phyloP scores from a whole-genome alignment of 1,284 basidiomycete species.

The Limonomyces culmigenus region DNA sequence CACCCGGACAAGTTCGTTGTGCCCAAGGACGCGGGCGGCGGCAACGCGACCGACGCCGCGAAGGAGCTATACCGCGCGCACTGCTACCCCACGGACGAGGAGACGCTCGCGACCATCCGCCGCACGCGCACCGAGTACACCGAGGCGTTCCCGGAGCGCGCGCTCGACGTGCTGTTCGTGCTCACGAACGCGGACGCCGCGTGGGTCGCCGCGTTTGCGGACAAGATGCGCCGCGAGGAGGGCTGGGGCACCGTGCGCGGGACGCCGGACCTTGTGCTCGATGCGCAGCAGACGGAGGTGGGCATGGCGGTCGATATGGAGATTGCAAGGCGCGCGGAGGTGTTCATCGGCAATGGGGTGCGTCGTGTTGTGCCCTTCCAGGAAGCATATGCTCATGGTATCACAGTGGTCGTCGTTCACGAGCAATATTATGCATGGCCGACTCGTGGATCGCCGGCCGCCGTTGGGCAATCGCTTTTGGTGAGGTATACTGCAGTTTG shows the following conservation, averaged over 20 bases:
- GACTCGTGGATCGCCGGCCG: slow-evolving; percentile 5
- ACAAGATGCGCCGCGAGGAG: slow-evolving; percentile 13
- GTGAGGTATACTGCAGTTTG: too few species aligned
- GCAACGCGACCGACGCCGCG: too few species aligned
- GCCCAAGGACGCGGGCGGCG: slow-evolving; percentile 12
- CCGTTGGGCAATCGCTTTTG: slow-evolving; percentile 6
- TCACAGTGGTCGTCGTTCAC: slow-evolving; percentile 8
- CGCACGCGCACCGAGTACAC: slow-evolving; percentile 14
- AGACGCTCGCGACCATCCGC: slow-evolving; percentile 22
- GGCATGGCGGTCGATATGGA: slow-evolving; percentile 46
- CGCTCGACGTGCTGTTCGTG: slow-evolving; percentile 24
- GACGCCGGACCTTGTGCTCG: slow-evolving; percentile 24
- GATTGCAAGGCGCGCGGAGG: slow-evolving; percentile 33
- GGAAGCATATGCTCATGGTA: neutral
- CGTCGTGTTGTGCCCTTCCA: slow-evolving; percentile 10
- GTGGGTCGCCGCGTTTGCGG: slow-evolving; percentile 23
- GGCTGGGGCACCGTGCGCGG: slow-evolving; percentile 32
- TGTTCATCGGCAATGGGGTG: slow-evolving; percentile 47
- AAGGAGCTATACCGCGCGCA: slow-evolving; percentile 16
- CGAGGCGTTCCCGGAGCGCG: slow-evolving; percentile 7
- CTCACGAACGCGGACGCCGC: slow-evolving; percentile 33
- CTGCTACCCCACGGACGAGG: slow-evolving; percentile 24
- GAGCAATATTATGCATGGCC: slow-evolving; percentile 8
- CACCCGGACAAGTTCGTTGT: slow-evolving; percentile 20
- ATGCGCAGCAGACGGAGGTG: slow-evolving; percentile 31